phyloP scores from a whole-genome alignment of 1,284 basidiomycete genomes.

The Fomitopsis pinicola region DNA sequence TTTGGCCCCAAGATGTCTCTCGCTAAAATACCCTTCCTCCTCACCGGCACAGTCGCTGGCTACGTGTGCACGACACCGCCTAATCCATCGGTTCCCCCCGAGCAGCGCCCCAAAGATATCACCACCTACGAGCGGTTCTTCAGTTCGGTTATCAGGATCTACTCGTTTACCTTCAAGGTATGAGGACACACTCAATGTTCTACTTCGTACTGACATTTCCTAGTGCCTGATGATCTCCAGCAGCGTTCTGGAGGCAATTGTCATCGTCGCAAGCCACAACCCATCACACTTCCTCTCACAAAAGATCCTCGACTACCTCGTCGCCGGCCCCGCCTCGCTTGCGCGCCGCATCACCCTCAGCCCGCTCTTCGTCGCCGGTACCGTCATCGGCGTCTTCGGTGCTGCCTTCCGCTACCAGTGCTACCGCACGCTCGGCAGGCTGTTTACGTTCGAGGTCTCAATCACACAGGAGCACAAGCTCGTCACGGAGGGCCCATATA shows the following conservation, averaged over 20 bases:
- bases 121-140: neutral
- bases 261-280: conserved; percentile 1
- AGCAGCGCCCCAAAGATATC: conserved; percentile 1
- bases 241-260: neutral
- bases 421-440: conserved; percentile 7
- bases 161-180: neutral
- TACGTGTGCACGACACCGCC: conserved; percentile 2
- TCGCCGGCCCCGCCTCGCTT: neutral
- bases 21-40: conserved; percentile 4
- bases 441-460: conserved; percentile 12
- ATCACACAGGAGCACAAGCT: conserved; percentile 6
- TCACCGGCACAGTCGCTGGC: neutral
- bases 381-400: neutral
- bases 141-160: neutral
- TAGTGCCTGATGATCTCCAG: neutral
- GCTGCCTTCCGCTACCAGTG: conserved; percentile 4
- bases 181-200: neutral
- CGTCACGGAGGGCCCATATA: conserved; percentile 10
- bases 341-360: neutral
- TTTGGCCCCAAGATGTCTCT: neutral
- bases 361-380: conserved; percentile 1
- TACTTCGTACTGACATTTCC: neutral
- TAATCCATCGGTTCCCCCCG: neutral
- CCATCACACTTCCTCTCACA: conserved; percentile 2
- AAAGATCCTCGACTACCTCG: neutral